phyloP scores from a whole-genome alignment of 2,329 filamentous ascomycete genomes.

The Setomelanomma holmii region DNA sequence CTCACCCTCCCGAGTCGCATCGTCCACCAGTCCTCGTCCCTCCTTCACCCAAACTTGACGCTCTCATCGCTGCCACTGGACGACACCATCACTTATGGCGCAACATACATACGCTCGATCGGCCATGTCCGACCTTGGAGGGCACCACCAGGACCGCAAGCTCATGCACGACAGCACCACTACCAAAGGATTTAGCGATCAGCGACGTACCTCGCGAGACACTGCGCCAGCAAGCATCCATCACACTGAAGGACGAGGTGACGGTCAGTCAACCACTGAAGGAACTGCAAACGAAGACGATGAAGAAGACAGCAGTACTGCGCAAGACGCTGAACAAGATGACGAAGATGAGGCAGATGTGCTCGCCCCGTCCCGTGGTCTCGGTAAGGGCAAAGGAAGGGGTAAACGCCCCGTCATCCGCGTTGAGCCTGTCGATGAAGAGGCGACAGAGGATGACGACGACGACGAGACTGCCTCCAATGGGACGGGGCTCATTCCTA shows the following conservation, averaged over 20 bases:
- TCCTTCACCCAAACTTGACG: background rate
- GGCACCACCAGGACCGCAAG: constrained; percentile 41
- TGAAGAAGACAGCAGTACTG: constrained; percentile 42
- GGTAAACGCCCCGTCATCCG: constrained; percentile 47
- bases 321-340: constrained; percentile 40
- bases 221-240: constrained; percentile 26
- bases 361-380: constrained; percentile 42
- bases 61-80: constrained; percentile 9
- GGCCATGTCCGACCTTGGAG: constrained; percentile 36
- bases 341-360: constrained; percentile 47
- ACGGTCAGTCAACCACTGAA: constrained; percentile 36
- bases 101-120: constrained; percentile 32
- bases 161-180: constrained; percentile 32
- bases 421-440: constrained; percentile 42
- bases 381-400: constrained; percentile 42
- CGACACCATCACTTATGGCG: constrained; percentile 29
- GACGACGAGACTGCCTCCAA: constrained; percentile 36
- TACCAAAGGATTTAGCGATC: constrained; percentile 28
- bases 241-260: constrained; percentile 30
- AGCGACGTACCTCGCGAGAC: constrained; percentile 25
- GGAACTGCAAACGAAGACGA: constrained; percentile 44
- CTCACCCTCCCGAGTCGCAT: constrained; percentile 3
- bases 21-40: too few relatives aligned
- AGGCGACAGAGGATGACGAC: constrained; percentile 37
- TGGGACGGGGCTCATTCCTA: constrained; percentile 39